A percentile compares a stretch with the other conserved stretches of the same genome.
These are phyloP conservation scores for Diaporthe vaccinii DNA, from an alignment of 2,329 filamentous ascomycete species.

Conservation along the genomic window DNA sequence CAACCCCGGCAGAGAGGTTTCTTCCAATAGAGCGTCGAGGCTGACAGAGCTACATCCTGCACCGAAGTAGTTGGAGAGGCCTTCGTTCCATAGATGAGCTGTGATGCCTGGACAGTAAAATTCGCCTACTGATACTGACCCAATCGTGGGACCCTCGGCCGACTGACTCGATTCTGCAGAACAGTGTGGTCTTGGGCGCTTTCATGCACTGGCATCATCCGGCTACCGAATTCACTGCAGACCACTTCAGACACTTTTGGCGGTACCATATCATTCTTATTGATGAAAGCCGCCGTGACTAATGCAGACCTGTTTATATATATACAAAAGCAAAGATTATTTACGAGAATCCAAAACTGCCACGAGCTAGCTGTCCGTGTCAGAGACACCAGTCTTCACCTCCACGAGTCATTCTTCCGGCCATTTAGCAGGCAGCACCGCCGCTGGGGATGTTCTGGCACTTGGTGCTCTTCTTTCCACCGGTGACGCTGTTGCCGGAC, in stretches of 20 bases:
- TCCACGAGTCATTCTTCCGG: not conserved
- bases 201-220: not conserved
- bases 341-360: conserved; percentile 11
- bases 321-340: conserved; percentile 9
- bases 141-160: too few relatives aligned
- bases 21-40: too few relatives aligned
- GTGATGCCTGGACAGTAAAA: too few relatives aligned
- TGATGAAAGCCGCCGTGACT: conserved; percentile 14
- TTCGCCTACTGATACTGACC: too few relatives aligned
- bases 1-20: too few relatives aligned
- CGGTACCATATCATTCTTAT: conserved; percentile 9
- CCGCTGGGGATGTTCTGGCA: conserved; percentile 41
- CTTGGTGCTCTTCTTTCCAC: conserved; percentile 53
- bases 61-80: too few relatives aligned
- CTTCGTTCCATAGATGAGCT: too few relatives aligned
- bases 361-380: too few relatives aligned
- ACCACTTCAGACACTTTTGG: not conserved
- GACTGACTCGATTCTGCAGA: too few relatives aligned
- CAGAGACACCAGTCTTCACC: not conserved
- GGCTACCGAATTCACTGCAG: not conserved
- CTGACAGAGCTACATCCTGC: too few relatives aligned
- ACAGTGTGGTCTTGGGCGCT: not conserved
- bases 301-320: not conserved
- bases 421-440: conserved; percentile 22
- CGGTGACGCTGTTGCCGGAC: conserved; percentile 62